Conservation (phyloP, 1,284 basidiomycete genomes). For the Butyriboletus appendiculatus region DNA sequence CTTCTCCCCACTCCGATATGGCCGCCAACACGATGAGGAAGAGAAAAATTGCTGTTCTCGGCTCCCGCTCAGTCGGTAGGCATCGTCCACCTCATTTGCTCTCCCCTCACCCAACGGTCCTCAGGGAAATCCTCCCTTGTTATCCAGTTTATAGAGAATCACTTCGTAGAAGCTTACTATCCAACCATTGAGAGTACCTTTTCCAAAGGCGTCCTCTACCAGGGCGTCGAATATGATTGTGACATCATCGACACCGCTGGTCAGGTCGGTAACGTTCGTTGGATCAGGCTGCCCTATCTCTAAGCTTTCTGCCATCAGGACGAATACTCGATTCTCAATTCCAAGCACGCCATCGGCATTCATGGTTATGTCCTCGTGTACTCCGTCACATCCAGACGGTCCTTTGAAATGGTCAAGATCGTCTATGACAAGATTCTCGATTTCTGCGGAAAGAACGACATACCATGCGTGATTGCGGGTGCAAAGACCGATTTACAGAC, state of each 20-base stretch:
- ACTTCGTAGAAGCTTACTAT: constrained; percentile 83
- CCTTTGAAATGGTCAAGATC: constrained; percentile 96
- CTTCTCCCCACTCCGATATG: constrained; percentile 35
- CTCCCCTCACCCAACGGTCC: constrained; percentile 17
- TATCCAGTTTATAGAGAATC: constrained; percentile 69
- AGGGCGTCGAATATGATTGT: constrained; percentile 87
- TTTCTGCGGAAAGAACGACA: constrained; percentile 86
- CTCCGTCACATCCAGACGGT: constrained; percentile 88
- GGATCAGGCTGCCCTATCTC: neutral
- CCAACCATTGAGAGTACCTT: constrained; percentile 94
- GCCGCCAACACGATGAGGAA: constrained; percentile 69
- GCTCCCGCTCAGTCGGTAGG: constrained; percentile 79
- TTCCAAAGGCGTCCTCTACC: constrained; percentile 82
- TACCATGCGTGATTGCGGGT: constrained; percentile 96
- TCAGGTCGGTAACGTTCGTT: constrained; percentile 50
- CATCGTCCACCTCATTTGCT: constrained; percentile 3
- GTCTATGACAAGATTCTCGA: constrained; percentile 98
- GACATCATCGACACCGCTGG: constrained; percentile 99
- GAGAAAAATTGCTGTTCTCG: constrained; percentile 83
- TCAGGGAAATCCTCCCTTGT: constrained; percentile 82
- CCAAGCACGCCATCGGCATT: constrained; percentile 82
- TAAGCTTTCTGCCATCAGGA: constrained; percentile 44
- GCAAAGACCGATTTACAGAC: constrained; percentile 88
- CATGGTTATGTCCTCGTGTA: constrained; percentile 93
- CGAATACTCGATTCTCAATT: constrained; percentile 83